phyloP scores from a whole-genome alignment of 371 early-diverging fungal genomes.

The Coemansia sp. region DNA sequence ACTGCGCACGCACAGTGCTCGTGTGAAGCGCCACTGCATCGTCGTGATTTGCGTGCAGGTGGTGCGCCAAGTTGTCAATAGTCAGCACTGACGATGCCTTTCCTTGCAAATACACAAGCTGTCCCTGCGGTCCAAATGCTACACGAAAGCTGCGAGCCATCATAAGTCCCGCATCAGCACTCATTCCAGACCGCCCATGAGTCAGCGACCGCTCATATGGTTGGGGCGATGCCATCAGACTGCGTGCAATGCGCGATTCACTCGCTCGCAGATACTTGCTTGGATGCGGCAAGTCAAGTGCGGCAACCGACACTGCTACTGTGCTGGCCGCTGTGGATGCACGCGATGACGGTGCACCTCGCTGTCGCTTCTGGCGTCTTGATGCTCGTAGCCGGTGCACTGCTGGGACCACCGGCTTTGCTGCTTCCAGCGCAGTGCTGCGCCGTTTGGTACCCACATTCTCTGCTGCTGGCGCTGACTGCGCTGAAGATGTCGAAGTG shows the following conservation, averaged over 20 bases:
- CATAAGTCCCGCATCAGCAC: slow-evolving; percentile 67
- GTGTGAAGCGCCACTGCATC: neutral
- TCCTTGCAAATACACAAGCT: slow-evolving; percentile 53
- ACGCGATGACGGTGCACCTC: neutral
- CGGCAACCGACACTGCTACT: neutral
- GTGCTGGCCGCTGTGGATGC: neutral
- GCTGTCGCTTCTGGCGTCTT: neutral
- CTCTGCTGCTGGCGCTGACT: neutral
- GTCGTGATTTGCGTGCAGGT: slow-evolving; percentile 25
- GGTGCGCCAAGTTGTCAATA: slow-evolving; percentile 33
- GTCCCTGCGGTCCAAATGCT: slow-evolving; percentile 75
- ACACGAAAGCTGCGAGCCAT: slow-evolving; percentile 75
- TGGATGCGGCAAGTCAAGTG: slow-evolving; percentile 39
- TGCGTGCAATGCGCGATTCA: slow-evolving; percentile 17
- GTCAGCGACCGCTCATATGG: slow-evolving; percentile 40
- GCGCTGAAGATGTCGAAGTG: neutral
- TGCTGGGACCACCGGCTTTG: neutral
- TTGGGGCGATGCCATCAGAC: slow-evolving; percentile 13
- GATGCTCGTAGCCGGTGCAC: neutral
- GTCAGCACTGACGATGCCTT: slow-evolving; percentile 12
- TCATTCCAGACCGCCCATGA: slow-evolving; percentile 45
- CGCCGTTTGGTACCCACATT: neutral
- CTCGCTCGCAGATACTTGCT: slow-evolving; percentile 37
- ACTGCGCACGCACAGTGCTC: slow-evolving; percentile 23
- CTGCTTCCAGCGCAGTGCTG: neutral